Evolutionary conservation across 1,284 basidiomycete species (phyloP), one percentile per base, ranked within the genome.

Genomic region (Fomitopsis schrenkii): DNA sequence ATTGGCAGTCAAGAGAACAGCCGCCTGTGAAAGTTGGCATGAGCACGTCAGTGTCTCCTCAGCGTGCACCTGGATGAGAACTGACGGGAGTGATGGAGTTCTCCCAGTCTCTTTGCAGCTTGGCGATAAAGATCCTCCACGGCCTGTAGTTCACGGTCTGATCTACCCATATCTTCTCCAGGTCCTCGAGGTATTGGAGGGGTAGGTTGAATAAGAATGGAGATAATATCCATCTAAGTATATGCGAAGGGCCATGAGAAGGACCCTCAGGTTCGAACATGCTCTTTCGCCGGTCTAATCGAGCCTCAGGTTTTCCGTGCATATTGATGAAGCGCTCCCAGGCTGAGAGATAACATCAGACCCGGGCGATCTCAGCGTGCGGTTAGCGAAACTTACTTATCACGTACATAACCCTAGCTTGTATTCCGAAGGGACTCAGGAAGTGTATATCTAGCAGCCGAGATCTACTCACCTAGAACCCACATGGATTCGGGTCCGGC

Each of bases 1-100:
- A 48, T 81, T 79, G 15, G 75, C 77, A 3, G 73, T 75, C 56
- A 80, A 63, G 8, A 80, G 70, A 5, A 80, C 78, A 2, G 77
- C 73, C 0, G 78, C 71, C 78, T 80, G 8, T 22, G 33, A 46
- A 58, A 38, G 52, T 28, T 12, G 40, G 26, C 9, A 58, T 12
- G 55, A 59, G 19, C 52, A 55, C 3, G 44, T 22, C 19, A 35
- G 14, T 42, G n/a, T 15, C 48, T 44, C 22, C 59, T 33, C 55
- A 35, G 17, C 12, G 12, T 35, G 14, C 10, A 19, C 8, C 22
- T 28, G 46, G 8, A 33, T 40, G 3, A 33, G 30, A 33, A 65
- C 71, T 10, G 57, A 74, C 73, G 0, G 71, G 72, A 42, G 67
- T 71, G 48, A 70, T 68, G 5, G 69, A 69, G 17, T 60, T 64